Evolutionary conservation across 176 grass and related monocot species (phyloP).

Genomic region (Oryza rufipogon): DNA sequence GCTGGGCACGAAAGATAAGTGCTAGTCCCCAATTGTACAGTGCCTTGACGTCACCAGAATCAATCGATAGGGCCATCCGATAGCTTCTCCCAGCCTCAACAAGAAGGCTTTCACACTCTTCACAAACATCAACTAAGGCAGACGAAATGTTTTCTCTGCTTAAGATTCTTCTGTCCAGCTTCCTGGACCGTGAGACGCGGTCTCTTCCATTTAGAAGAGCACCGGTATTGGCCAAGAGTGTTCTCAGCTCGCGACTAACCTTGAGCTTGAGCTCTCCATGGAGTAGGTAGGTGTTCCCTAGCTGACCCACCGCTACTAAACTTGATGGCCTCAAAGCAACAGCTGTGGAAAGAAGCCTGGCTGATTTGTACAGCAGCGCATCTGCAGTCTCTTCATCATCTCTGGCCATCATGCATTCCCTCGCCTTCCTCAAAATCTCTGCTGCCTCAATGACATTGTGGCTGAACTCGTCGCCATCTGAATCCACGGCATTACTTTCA

Average conservation of each 20-base stretch:
- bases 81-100: conserved; percentile 84
- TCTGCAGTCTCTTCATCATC: conserved; percentile 64
- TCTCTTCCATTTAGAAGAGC: conserved; percentile 38
- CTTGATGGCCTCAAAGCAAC: conserved; percentile 72
- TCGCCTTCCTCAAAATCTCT: conserved; percentile 56
- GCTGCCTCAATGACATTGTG: conserved; percentile 67
- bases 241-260: conserved; percentile 84
- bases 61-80: conserved; percentile 70
- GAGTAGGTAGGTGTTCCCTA: conserved; percentile 84
- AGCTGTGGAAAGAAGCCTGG: conserved; percentile 70
- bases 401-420: conserved; percentile 62
- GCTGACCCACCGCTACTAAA: conserved; percentile 79
- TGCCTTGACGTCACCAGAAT: conserved; percentile 71
- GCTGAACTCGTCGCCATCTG: conserved; percentile 61
- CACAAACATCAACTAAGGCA: conserved; percentile 66
- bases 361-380: conserved; percentile 72
- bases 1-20: conserved; percentile 75
- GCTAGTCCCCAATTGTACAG: conserved; percentile 93
- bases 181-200: conserved; percentile 46
- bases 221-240: conserved; percentile 58
- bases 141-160: conserved; percentile 63
- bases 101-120: conserved; percentile 91
- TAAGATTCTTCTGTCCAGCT: conserved; percentile 51
- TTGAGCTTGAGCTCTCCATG: conserved; percentile 96
- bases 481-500: conserved; percentile 14